Base-by-base conservation (phyloP, 306 rosid genomes). In the Rosa rugosa region DNA sequence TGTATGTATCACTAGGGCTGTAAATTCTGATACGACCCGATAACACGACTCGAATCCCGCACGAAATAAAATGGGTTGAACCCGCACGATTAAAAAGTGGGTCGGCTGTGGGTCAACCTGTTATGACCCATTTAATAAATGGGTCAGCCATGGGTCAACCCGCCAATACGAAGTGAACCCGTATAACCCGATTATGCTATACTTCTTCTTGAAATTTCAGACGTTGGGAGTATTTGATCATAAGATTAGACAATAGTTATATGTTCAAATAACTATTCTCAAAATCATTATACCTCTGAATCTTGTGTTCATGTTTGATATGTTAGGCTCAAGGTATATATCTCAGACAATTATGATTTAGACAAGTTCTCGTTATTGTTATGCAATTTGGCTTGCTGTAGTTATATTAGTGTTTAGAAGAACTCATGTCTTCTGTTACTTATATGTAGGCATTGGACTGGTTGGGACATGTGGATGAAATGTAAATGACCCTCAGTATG, bases 401-500 rank as follows among this genome's bases (percentile, higher is more conserved):
- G 27, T 20, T 16, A 25, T 46, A 60, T 83, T 73, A 56, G 18
- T 83, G 20, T 50, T 45, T 68, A 62, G 22, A 14, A 66, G 47
- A 20, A 44, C 53, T 72, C 12, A 53, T 31, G 17, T 22, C 45
- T 57, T 59, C 44, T 77, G 73, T 70, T 56, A 44, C 77, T 42
- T 77, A 75, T 8, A 69, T 77, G 82, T 76, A 95, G 98, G 98
- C 98, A 79, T 80, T 95, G 90, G 98, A 95, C 22, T 89, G 99
- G 73, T 71, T 95, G 85, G 98, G 99, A 75, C 85, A 80, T 85
- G 94, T 95, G 57, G 99, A 95, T 83, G 93, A 90, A 82, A 86
- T 95, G 87, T 95, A 75, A 95, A 95, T 66, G 99, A 95, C 78
- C 98, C 99, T 25, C 3, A 95, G 99, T 95, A 90, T 76, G 98